Evolutionary conservation across 306 rosid genomes (phyloP).

Genomic region (Lupinus albus): DNA sequence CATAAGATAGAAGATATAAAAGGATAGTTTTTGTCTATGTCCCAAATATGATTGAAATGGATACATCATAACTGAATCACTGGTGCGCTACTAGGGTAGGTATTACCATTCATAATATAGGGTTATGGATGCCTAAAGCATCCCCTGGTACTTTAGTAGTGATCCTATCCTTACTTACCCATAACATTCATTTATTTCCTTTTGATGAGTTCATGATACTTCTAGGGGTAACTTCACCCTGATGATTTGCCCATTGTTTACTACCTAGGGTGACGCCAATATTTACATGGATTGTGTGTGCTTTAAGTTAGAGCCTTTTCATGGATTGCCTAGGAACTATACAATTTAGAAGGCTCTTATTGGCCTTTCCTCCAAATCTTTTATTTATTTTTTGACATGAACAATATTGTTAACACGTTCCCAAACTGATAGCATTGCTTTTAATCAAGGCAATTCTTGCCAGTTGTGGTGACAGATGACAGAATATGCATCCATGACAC

Average conservation of each 20-base stretch:
- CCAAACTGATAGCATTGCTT: slow-evolving; percentile 13
- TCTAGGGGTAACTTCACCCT: slow-evolving; percentile 20
- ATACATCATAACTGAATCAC: too few species aligned
- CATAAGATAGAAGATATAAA: not conserved
- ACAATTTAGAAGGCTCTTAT: slow-evolving; percentile 4
- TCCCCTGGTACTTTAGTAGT: slow-evolving; percentile 7
- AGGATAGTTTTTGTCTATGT: slow-evolving; percentile 2
- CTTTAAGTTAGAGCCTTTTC: not conserved
- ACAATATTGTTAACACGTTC: not conserved
- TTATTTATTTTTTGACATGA: not conserved
- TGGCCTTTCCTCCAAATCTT: slow-evolving; percentile 24
- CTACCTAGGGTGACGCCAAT: slow-evolving; percentile 26
- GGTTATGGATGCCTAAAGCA: slow-evolving; percentile 22
- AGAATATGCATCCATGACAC: slow-evolving; percentile 26
- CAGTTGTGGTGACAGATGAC: slow-evolving; percentile 21
- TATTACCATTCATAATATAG: slow-evolving; percentile 3
- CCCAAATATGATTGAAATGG: slow-evolving; percentile 30
- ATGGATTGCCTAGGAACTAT: slow-evolving; percentile 9
- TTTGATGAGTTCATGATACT: slow-evolving; percentile 31
- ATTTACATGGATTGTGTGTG: slow-evolving; percentile 22
- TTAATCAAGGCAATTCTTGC: slow-evolving; percentile 2
- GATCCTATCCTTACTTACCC: not conserved
- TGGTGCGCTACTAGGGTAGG: slow-evolving; percentile 11
- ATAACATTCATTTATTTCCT: slow-evolving; percentile 13
- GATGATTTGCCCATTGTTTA: slow-evolving; percentile 21